Evolutionary conservation across 2,329 filamentous ascomycete genomes (phyloP), one percentile per base, ranked within the genome.

Genomic region (Talaromyces sp.): DNA sequence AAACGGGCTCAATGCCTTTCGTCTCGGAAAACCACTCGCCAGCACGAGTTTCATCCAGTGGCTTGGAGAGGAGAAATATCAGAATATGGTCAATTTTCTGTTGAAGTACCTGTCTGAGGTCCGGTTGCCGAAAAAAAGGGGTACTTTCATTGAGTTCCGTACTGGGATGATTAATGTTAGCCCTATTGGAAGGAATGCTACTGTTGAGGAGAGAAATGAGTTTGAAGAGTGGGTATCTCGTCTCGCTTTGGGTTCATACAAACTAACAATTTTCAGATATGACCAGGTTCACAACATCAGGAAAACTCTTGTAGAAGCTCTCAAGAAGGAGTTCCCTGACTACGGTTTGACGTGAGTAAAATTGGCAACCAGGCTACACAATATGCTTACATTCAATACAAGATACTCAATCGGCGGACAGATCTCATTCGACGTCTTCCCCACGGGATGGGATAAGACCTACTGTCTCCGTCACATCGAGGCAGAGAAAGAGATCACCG

Each of bases 371-470:
- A 50, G 39, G n/a, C 11, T 39, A 6, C 33, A 39, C 2, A 37
- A 37, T 24, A 19, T 37, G 22, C 52, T 56, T 9, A 56, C 19
- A 24, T 3, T 56, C 11, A 22, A 48, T 45, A 59, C 68, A 67
- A 93, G 91, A 48, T 97, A 90, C 84, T 94, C 92, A 68, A 96
- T 99, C 73, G 95, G 95, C 72, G 95, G 95, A 62, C 92, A 97
- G 77, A 97, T 99, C 80, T 97, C 93, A 66, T 99, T 99, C 78
- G 95, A 99, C 76, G 91, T 98, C 73, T 99, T 99, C 85, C 95
- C 95, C 69, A 87, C 83, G 2, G 95, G 95, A 74, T 99, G 95
- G 95, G 95, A 99, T 82, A 99, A 98, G 88, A 97, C 92, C 10
- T 99, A 97, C 85, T 97, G 93, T 82, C 84, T 98, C 70, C 83